phyloP scores from a whole-genome alignment of 495 filamentous ascomycete species.

The Penicillium cataractarum region DNA sequence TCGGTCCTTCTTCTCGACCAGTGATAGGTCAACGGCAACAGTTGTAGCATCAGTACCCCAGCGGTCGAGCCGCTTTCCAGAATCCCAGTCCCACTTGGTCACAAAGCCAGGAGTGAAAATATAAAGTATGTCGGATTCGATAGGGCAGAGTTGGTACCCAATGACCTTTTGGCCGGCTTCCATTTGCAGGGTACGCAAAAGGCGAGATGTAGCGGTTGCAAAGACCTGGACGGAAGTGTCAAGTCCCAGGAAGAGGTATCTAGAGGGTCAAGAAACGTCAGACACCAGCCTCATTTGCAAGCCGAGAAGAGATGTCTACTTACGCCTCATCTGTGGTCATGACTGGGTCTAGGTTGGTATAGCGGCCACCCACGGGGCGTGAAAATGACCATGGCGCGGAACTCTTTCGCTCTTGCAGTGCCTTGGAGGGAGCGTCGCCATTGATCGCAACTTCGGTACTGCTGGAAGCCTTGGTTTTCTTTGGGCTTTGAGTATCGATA shows the following conservation, averaged over 20 bases:
- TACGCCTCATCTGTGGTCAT: conserved; percentile 83
- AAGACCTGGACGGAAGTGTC: conserved; percentile 74
- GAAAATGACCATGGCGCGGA: conserved; percentile 39
- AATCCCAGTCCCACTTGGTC: conserved; percentile 76
- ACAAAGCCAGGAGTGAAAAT: conserved; percentile 70
- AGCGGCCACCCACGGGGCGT: conserved; percentile 38
- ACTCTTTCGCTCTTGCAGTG: conserved; percentile 14
- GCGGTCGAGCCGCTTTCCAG: conserved; percentile 50
- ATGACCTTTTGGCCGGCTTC: conserved; percentile 41
- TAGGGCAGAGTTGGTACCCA: conserved; percentile 62
- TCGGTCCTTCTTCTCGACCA: conserved; percentile 16
- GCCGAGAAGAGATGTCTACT: conserved; percentile 26
- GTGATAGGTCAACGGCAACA: conserved; percentile 28
- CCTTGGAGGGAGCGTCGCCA: conserved; percentile 9
- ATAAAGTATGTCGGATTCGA: conserved; percentile 63
- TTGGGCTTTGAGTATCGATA: conserved; percentile 5
- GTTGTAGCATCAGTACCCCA: conserved; percentile 47
- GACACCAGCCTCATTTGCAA: neutral
- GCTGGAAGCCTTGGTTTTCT: conserved; percentile 4
- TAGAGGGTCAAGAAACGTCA: conserved; percentile 27
- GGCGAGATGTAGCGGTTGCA: conserved; percentile 76
- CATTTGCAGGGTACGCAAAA: conserved; percentile 62
- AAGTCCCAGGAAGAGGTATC: conserved; percentile 70
- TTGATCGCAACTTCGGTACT: neutral
- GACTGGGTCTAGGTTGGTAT: conserved; percentile 69